Percentiles rank a stretch among this genome's conserved stretches.
These are phyloP conservation scores for Pseudoneurospora amorphoporcata DNA, from an alignment of 495 filamentous ascomycete species.

Conservation along the genomic window DNA sequence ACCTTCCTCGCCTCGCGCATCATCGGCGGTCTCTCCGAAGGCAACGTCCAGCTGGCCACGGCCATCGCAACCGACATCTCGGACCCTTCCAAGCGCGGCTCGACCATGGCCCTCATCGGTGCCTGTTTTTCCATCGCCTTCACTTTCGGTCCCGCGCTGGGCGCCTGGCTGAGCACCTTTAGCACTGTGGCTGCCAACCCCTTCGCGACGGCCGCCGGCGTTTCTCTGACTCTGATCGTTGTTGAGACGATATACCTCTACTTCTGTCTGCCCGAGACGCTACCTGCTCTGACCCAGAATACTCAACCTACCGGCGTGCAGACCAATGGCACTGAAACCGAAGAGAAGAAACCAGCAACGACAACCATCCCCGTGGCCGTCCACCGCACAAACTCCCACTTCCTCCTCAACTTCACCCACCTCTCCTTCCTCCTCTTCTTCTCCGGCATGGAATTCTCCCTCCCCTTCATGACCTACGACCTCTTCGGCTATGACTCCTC, in stretches of 20 bases:
- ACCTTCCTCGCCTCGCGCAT: constrained; percentile 89
- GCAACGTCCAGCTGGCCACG: constrained; percentile 91
- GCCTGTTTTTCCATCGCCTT: constrained; percentile 97
- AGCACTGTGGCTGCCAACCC: constrained; percentile 76
- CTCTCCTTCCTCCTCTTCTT: constrained; percentile 92
- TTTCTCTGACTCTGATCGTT: constrained; percentile 72
- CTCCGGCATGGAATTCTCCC: constrained; percentile 90
- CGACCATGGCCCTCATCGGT: constrained; percentile 92
- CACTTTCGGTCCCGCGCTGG: constrained; percentile 87
- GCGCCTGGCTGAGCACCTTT: constrained; percentile 68
- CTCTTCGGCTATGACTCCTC: constrained; percentile 72
- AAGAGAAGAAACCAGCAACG: constrained; percentile 13
- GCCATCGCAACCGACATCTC: constrained; percentile 96
- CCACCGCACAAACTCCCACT: constrained; percentile 65
- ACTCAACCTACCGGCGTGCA: not conserved
- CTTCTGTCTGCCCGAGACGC: constrained; percentile 76
- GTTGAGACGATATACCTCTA: constrained; percentile 87
- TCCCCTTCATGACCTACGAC: constrained; percentile 95
- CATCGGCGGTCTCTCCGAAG: constrained; percentile 88
- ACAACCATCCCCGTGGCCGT: constrained; percentile 5
- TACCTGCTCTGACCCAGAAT: constrained; percentile 43
- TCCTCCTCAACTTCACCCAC: constrained; percentile 77
- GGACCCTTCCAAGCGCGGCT: constrained; percentile 65
- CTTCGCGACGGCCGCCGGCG: constrained; percentile 80
- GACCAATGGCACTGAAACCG: not conserved